phyloP scores from a whole-genome alignment of 148 eudicot genomes.

The Cornus suecica region DNA sequence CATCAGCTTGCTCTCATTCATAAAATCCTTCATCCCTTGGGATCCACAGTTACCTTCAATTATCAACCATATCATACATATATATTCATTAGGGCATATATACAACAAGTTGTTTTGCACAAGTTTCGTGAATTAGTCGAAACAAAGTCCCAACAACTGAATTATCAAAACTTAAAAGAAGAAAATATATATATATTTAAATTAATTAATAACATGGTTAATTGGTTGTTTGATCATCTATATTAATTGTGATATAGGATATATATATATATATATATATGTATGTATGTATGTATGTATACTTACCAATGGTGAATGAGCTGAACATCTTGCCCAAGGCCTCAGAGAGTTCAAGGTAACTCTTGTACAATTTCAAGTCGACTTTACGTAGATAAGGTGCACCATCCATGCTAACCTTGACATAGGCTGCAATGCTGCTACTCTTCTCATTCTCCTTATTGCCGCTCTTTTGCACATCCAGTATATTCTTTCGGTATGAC shows the following conservation, averaged over 20 bases:
- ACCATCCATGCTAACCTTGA: constrained; percentile 92
- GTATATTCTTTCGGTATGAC: constrained; percentile 66
- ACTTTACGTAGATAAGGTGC: constrained; percentile 94
- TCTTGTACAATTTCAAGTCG: constrained; percentile 65
- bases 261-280: not conserved
- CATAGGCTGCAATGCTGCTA: constrained; percentile 35
- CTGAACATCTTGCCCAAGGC: constrained; percentile 83
- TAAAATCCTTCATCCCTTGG: constrained; percentile 86
- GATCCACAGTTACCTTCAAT: constrained; percentile 57
- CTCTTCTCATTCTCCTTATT: constrained; percentile 28
- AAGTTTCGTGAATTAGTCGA: no score
- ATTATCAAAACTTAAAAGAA: no score
- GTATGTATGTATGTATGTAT: not conserved
- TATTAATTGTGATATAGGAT: not conserved
- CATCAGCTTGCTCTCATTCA: constrained; percentile 84
- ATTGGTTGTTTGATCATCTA: not conserved
- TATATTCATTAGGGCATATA: no score
- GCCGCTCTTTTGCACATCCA: constrained; percentile 56
- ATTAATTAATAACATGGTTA: not conserved
- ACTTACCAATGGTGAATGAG: constrained; percentile 65
- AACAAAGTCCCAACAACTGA: no score
- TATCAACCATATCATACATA: not conserved
- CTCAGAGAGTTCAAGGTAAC: constrained; percentile 70
- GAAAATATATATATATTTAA: no score
- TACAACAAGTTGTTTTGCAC: no score